Evolutionary conservation across 139 green algal species (phyloP).

Genomic region (Chlorella vulgaris): DNA sequence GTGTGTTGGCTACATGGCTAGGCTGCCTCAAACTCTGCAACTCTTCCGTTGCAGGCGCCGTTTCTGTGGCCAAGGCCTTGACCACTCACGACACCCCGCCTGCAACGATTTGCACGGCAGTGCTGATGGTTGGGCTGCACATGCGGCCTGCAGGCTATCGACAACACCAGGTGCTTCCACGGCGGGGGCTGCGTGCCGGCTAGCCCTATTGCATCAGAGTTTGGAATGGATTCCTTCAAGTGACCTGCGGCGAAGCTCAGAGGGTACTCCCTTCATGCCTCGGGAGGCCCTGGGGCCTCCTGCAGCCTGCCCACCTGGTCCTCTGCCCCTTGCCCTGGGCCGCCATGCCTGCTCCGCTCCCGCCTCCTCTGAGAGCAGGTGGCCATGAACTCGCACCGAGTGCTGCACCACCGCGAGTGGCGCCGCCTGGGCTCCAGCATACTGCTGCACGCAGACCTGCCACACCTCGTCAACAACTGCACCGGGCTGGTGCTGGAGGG

Average conservation of each 20-base stretch:
- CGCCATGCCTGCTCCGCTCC: not conserved
- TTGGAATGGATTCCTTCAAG: no score
- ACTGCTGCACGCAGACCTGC: conserved; percentile 14
- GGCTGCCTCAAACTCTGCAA: no score
- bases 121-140: not conserved
- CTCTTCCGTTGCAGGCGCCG: no score
- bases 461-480: conserved; percentile 21
- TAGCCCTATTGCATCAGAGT: no score
- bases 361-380: not conserved
- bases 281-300: no score
- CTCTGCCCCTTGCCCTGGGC: not conserved
- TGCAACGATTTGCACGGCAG: not conserved
- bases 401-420: conserved; percentile 32
- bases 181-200: no score
- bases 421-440: conserved; percentile 28
- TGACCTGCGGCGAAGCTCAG: no score
- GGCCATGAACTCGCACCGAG: conserved; percentile 27
- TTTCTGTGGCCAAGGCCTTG: conserved; percentile 1
- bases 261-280: no score
- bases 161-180: not conserved
- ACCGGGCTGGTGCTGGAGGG: conserved; percentile 4
- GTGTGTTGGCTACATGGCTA: no score
- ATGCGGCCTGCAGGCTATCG: conserved; percentile 4
- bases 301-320: not conserved
- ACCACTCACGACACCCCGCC: conserved; percentile 21